Conservation (phyloP, 805 yeast species). For the Suhomyces pyralidae region DNA sequence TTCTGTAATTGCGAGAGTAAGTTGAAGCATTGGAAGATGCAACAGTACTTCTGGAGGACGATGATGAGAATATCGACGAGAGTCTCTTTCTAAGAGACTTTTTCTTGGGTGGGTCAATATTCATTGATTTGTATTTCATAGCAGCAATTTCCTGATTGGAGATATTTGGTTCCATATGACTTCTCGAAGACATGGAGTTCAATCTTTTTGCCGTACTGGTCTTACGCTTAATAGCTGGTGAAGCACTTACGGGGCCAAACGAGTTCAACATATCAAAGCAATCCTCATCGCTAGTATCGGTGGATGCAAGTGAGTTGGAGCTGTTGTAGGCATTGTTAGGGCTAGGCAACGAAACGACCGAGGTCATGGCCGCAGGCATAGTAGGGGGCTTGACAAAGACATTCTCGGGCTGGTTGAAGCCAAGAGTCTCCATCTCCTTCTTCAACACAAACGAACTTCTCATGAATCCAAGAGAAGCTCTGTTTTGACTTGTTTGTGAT, state of each 20-base stretch:
- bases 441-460: conserved; percentile 40
- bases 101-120: conserved; percentile 8
- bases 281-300: conserved; percentile 15
- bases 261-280: conserved; percentile 25
- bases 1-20: conserved; percentile 1
- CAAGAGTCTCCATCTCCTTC: conserved; percentile 36
- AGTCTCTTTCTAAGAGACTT: conserved; percentile 15
- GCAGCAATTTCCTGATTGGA: conserved; percentile 11
- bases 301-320: conserved; percentile 8
- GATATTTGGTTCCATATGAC: conserved; percentile 1
- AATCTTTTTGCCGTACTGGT: conserved; percentile 2
- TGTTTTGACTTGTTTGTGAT: conserved; percentile 2
- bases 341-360: conserved; percentile 6
- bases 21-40: conserved; percentile 1
- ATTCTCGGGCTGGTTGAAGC: conserved; percentile 32
- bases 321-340: not conserved
- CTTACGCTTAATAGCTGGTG: conserved; percentile 1
- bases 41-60: conserved; percentile 1
- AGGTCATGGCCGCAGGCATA: conserved; percentile 16
- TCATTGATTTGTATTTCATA: conserved; percentile 11
- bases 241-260: conserved; percentile 8
- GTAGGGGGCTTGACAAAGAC: conserved; percentile 20
- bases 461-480: conserved; percentile 45
- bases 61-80: conserved; percentile 11
- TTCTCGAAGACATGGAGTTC: conserved; percentile 1